phyloP scores from a whole-genome alignment of 345 rosid species.

The Triadica sebifera region DNA sequence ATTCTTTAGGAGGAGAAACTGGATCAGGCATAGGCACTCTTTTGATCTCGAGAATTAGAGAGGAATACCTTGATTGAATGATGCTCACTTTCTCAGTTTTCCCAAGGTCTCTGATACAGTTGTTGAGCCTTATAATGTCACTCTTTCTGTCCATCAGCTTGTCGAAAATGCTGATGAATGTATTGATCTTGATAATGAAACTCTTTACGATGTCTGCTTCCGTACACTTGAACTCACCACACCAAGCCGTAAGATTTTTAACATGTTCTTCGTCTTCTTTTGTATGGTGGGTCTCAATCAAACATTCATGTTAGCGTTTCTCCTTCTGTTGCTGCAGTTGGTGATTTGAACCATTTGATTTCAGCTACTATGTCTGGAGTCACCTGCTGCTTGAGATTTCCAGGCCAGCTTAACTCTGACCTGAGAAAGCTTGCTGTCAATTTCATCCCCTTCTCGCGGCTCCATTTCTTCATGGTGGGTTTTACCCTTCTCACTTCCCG shows the following conservation, averaged over 20 bases:
- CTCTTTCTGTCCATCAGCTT: slow-evolving; percentile 63
- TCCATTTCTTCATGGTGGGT: slow-evolving; percentile 62
- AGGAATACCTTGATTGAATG: slow-evolving; percentile 73
- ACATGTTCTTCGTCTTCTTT: no score
- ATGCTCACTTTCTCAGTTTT: slow-evolving; percentile 72
- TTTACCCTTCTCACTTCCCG: slow-evolving; percentile 52
- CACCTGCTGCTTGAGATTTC: slow-evolving; percentile 71
- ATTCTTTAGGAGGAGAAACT: slow-evolving; percentile 66
- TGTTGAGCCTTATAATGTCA: slow-evolving; percentile 69
- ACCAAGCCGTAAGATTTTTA: slow-evolving; percentile 46
- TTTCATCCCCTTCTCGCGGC: slow-evolving; percentile 52
- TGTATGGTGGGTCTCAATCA: no score
- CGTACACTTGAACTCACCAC: slow-evolving; percentile 63
- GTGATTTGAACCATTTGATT: slow-evolving; percentile 65
- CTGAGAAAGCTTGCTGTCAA: slow-evolving; percentile 67
- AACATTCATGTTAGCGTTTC: not conserved
- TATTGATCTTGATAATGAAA: slow-evolving; percentile 63
- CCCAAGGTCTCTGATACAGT: slow-evolving; percentile 74
- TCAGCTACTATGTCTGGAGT: slow-evolving; percentile 78
- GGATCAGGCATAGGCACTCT: slow-evolving; percentile 71
- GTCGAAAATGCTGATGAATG: slow-evolving; percentile 68
- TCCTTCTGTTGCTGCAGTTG: slow-evolving; percentile 37
- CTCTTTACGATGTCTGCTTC: slow-evolving; percentile 66
- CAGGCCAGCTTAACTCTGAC: slow-evolving; percentile 72
- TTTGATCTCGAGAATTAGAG: slow-evolving; percentile 61